phyloP scores from a whole-genome alignment of 179 eudicot species.

The Camellia oleifera region DNA sequence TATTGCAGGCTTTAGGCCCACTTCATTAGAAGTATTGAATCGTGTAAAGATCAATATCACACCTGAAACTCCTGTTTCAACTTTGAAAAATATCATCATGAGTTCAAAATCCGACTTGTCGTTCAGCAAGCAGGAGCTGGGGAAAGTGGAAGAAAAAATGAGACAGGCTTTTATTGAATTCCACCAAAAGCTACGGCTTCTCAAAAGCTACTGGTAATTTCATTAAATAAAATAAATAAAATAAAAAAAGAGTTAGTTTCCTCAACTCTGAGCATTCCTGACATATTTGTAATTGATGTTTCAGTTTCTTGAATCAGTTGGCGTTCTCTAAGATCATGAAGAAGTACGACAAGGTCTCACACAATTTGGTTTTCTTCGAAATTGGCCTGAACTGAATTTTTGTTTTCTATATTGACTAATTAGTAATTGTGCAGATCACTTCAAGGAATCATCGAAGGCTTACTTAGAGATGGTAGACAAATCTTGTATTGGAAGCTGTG shows the following conservation, averaged over 20 bases:
- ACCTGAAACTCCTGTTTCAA: conserved; percentile 40
- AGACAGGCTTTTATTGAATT: conserved; percentile 37
- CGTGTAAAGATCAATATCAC: conserved; percentile 43
- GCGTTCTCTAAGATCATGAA: conserved; percentile 42
- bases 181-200: conserved; percentile 36
- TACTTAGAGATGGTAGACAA: conserved; percentile 37
- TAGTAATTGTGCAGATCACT: conserved; percentile 25
- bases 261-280: neutral
- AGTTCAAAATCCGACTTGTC: conserved; percentile 26
- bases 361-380: conserved; percentile 3
- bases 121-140: conserved; percentile 38
- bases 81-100: conserved; percentile 31
- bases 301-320: conserved; percentile 33
- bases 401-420: neutral
- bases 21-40: conserved; percentile 32
- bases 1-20: neutral
- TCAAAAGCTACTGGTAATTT: conserved; percentile 30
- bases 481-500: conserved; percentile 26
- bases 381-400: neutral
- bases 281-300: conserved; percentile 5
- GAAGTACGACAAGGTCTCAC: conserved; percentile 45
- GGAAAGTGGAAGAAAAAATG: conserved; percentile 29
- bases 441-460: conserved; percentile 31
- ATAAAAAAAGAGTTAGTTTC: too few species aligned
- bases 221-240: too few species aligned